Conservation (phyloP, 306 rosid genomes). For the Pyrus betulifolia region DNA sequence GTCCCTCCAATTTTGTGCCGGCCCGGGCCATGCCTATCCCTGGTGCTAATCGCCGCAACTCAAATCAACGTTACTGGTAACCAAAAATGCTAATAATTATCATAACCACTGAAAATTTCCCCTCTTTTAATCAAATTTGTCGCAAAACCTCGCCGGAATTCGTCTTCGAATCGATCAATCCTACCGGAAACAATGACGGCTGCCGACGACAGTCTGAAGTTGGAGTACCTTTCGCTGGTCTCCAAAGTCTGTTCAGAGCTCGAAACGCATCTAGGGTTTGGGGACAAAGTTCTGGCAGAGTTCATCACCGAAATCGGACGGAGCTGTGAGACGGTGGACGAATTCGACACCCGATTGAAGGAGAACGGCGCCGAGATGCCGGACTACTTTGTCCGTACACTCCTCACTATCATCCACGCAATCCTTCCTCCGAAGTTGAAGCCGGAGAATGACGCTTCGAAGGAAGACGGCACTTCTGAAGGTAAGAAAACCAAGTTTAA, state of each 20-base stretch:
- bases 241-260: background rate
- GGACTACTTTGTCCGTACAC: background rate
- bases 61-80: too few species aligned
- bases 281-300: background rate
- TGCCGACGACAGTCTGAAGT: background rate
- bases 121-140: background rate
- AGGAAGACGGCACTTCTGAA: constrained; percentile 34
- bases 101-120: background rate
- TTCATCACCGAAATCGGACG: background rate
- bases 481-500: constrained; percentile 39
- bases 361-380: background rate
- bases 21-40: too few species aligned
- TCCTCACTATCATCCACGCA: background rate
- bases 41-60: too few species aligned
- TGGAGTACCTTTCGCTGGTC: background rate
- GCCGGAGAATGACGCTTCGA: background rate
- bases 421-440: background rate
- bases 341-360: background rate
- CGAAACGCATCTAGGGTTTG: background rate
- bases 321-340: background rate
- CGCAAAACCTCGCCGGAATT: background rate
- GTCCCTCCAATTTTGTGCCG: too few species aligned
- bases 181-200: background rate
- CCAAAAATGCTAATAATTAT: too few species aligned
- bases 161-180: background rate